Evolutionary conservation across 805 yeast species (phyloP).

Genomic region (Wickerhamia fluorescens): DNA sequence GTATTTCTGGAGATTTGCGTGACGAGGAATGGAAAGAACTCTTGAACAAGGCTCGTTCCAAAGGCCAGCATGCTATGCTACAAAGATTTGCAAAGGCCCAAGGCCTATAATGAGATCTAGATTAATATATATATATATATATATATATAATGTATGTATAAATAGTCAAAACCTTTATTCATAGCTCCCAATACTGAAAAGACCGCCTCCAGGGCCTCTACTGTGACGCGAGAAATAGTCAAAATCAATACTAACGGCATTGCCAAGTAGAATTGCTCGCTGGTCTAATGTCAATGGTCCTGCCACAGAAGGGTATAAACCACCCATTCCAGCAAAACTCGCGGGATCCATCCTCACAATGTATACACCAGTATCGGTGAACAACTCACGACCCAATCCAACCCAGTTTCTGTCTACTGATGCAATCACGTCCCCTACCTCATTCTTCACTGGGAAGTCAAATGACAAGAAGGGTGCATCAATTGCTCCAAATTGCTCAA

Average conservation of each 20-base stretch:
- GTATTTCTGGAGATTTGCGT: conserved; percentile 24
- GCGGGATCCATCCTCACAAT: conserved; percentile 75
- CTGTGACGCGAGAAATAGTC: conserved; percentile 96
- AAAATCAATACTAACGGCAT: conserved; percentile 88
- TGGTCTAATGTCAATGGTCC: conserved; percentile 65
- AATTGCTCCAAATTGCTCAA: conserved; percentile 76
- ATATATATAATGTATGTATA: no score
- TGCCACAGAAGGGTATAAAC: conserved; percentile 42
- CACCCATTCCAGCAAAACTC: conserved; percentile 54
- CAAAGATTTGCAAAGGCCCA: background rate
- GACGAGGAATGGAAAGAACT: conserved; percentile 35
- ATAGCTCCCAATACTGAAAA: conserved; percentile 28
- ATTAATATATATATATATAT: background rate
- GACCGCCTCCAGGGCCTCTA: conserved; percentile 41
- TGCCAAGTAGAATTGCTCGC: conserved; percentile 78
- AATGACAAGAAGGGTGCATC: conserved; percentile 85
- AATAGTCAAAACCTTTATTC: no score
- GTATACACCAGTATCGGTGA: conserved; percentile 93
- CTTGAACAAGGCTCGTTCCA: conserved; percentile 18
- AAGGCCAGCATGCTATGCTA: conserved; percentile 6
- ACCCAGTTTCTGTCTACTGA: conserved; percentile 91
- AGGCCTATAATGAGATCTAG: background rate
- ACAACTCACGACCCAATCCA: conserved; percentile 85
- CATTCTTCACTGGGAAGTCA: conserved; percentile 72
- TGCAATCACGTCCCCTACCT: conserved; percentile 52